These are phyloP conservation scores for Aurifilum marmelostoma DNA, from an alignment of 2,329 filamentous ascomycete genomes.

Conservation along the genomic window DNA sequence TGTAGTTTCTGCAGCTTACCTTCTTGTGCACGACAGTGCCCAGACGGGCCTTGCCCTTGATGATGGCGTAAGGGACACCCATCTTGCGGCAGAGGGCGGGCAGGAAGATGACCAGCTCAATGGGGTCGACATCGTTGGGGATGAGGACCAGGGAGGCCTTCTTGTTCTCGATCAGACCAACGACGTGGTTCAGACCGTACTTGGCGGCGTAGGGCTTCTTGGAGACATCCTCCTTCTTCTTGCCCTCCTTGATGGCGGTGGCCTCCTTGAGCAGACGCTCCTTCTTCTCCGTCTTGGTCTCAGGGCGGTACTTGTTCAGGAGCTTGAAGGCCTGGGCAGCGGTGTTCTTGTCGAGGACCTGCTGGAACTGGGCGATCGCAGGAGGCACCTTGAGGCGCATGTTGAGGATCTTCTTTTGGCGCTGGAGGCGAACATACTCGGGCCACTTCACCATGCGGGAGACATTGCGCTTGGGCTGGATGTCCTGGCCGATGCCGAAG, in stretches of 20 bases:
- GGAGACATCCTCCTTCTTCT: conserved; percentile 99
- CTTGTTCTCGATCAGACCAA: conserved; percentile 98
- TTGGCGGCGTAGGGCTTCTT: conserved; percentile 99
- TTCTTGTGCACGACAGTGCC: conserved; percentile 99
- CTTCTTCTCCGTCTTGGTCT: conserved; percentile 99
- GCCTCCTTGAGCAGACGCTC: conserved; percentile 98
- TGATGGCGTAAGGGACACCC: conserved; percentile 98
- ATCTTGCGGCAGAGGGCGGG: conserved; percentile 99
- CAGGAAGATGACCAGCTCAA: conserved; percentile 99
- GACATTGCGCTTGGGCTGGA: conserved; percentile 94
- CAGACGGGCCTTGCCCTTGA: conserved; percentile 99
- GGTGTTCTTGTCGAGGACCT: conserved; percentile 94
- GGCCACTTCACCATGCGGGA: conserved; percentile 99
- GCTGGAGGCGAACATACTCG: conserved; percentile 97
- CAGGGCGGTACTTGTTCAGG: conserved; percentile 99
- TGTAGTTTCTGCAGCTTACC: conserved; percentile 51
- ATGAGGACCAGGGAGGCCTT: conserved; percentile 98
- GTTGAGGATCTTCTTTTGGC: conserved; percentile 93
- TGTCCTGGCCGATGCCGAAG: conserved; percentile 98
- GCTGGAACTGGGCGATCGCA: conserved; percentile 95
- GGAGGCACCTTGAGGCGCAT: conserved; percentile 98
- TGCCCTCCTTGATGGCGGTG: conserved; percentile 95
- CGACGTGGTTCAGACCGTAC: conserved; percentile 99
- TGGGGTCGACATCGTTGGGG: conserved; percentile 99
- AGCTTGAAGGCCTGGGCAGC: conserved; percentile 98